These are phyloP conservation scores for Escovopsis sp. DNA, from an alignment of 2,329 filamentous ascomycete species.

Conservation along the genomic window DNA sequence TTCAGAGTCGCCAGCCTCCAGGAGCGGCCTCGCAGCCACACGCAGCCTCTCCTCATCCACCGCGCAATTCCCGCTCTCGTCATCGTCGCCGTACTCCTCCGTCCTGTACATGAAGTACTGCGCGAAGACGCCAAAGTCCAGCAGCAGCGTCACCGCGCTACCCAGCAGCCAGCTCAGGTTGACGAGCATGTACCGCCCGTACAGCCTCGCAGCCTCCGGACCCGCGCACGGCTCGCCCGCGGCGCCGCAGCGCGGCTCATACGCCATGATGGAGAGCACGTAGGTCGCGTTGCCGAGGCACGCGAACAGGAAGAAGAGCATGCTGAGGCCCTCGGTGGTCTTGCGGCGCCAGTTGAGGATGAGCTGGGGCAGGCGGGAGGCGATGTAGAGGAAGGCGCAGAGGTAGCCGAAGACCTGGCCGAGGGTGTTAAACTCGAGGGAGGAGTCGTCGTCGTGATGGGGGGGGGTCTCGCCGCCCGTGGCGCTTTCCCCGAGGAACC, in stretches of 20 bases:
- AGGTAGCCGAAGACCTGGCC: slow-evolving; percentile 92
- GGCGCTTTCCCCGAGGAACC: slow-evolving; percentile 47
- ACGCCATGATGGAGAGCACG: slow-evolving; percentile 81
- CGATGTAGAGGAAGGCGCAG: slow-evolving; percentile 78
- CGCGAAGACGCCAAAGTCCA: slow-evolving; percentile 75
- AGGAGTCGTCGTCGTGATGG: slow-evolving; percentile 27
- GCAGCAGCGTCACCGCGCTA: slow-evolving; percentile 69
- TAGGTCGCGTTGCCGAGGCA: slow-evolving; percentile 92
- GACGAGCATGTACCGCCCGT: slow-evolving; percentile 70
- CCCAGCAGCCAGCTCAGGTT: slow-evolving; percentile 86
- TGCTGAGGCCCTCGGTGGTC: slow-evolving; percentile 80
- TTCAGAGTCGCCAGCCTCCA: slow-evolving; percentile 16
- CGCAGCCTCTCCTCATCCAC: slow-evolving; percentile 7
- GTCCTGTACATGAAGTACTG: slow-evolving; percentile 79
- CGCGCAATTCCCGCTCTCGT: slow-evolving; percentile 6
- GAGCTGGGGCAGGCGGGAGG: slow-evolving; percentile 77
- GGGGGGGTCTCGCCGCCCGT: slow-evolving; percentile 24
- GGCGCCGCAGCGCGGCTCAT: slow-evolving; percentile 53
- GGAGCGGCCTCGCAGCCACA: slow-evolving; percentile 19
- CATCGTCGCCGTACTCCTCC: slow-evolving; percentile 16
- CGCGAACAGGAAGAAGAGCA: slow-evolving; percentile 93
- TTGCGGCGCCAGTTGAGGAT: slow-evolving; percentile 85
- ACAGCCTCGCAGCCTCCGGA: slow-evolving; percentile 52
- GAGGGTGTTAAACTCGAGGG: slow-evolving; percentile 53
- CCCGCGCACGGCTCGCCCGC: slow-evolving; percentile 37